Conservation (phyloP, 805 yeast genomes). For the Torulaspora maleeae region DNA sequence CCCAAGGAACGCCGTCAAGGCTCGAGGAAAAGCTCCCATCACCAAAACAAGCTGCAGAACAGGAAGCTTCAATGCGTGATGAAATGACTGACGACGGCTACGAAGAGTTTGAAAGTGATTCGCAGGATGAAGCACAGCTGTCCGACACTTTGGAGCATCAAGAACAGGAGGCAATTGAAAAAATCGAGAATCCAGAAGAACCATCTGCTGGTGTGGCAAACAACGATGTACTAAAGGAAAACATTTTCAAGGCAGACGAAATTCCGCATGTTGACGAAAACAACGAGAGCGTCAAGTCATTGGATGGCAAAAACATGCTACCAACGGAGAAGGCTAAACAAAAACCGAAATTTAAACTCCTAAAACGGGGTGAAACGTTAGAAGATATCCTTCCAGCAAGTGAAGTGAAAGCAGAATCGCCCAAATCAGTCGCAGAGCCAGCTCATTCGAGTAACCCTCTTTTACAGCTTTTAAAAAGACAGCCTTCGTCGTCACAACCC, state of each 20-base stretch:
- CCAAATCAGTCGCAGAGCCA: background rate
- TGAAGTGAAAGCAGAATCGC: background rate
- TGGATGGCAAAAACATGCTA: constrained; percentile 6
- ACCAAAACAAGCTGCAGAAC: background rate
- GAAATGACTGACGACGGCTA: background rate
- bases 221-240: constrained; percentile 14
- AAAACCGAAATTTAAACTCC: constrained; percentile 34
- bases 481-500: background rate
- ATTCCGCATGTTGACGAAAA: constrained; percentile 24
- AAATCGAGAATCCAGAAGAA: constrained; percentile 12
- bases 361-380: constrained; percentile 38
- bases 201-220: constrained; percentile 1
- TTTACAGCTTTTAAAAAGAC: constrained; percentile 6
- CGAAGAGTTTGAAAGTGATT: constrained; percentile 6
- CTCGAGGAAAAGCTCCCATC: background rate
- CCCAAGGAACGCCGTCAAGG: background rate
- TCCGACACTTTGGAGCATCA: constrained; percentile 4
- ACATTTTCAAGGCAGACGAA: constrained; percentile 15
- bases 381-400: constrained; percentile 16
- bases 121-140: constrained; percentile 1
- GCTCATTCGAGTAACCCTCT: constrained; percentile 7
- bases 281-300: constrained; percentile 17
- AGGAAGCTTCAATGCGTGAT: constrained; percentile 11
- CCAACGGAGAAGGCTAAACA: constrained; percentile 10
- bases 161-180: constrained; percentile 20